Base-by-base conservation (phyloP, 1,284 basidiomycete species). In the Marasmius tenuissimus region DNA sequence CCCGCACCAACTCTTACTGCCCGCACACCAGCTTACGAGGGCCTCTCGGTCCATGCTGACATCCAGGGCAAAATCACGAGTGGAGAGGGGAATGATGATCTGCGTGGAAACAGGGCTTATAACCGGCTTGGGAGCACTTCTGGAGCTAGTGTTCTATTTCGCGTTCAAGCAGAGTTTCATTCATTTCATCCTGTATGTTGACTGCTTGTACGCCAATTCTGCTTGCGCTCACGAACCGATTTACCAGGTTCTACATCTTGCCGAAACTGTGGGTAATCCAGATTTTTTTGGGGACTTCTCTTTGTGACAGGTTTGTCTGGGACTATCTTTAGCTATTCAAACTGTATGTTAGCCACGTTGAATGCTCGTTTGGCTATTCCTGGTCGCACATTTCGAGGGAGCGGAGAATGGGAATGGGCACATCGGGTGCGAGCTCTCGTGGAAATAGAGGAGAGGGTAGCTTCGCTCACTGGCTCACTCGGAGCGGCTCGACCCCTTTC, bases 61-160 rank as follows among this genome's bases (percentile, higher is more conserved):
- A 33, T 3, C 16, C 20, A 22, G 22, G 37, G 38, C 52, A 4
- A 42, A 51, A 45, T 45, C 47, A 12, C 18, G 39, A 48, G 39
- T 63, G 5, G 59, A 63, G 42, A 61, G 20, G 22, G 37, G 61
- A 16, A 63, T 63, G 60, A 57, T 20, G 20, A n/a, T 61, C 11
- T 49, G 56, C 20, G 52, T 65, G 5, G 64, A 65, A 47, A 65
- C 61, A 14, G 64, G 64, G 9, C 54, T 61, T 45, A 59, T 65
- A 2, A 65, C 64, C 34, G 64, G 61, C n/a, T 18, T 62, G 16
- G 64, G 56, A 22, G 59, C 64, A n/a, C 16, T 57, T 39, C 45
- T 59, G 11, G 64, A 65, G 38, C 49, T 65, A 37, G 12, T 59
- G n/a, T 61, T 65, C 40, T 63, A 58, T 20, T 53, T 63, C 11